Evolutionary conservation across 305 asterid species (phyloP).

Genomic region (Fraxinus angustifolia): DNA sequence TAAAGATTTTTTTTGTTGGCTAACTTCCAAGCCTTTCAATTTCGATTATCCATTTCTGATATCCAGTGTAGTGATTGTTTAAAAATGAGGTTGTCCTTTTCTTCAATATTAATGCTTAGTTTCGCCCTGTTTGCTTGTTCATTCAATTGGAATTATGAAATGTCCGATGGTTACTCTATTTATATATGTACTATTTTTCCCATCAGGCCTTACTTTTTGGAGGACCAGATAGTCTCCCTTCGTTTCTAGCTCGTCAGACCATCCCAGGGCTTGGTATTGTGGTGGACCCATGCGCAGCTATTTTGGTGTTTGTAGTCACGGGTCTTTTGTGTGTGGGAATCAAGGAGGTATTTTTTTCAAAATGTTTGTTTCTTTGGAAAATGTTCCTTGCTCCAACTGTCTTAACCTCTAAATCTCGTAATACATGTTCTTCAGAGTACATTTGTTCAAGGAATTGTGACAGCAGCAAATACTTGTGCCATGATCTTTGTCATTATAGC

Average conservation of each 20-base stretch:
- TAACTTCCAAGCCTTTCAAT: not conserved
- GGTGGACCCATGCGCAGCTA: constrained; percentile 84
- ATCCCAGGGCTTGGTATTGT: constrained; percentile 70
- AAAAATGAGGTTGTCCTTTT: not conserved
- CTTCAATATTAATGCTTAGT: not conserved
- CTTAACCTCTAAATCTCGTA: constrained; percentile 21
- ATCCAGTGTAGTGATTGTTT: not conserved
- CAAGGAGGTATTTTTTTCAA: constrained; percentile 63
- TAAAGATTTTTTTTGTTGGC: not conserved
- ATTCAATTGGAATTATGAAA: not conserved
- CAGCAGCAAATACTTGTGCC: constrained; percentile 74
- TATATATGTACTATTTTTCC: not conserved
- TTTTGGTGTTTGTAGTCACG: constrained; percentile 68
- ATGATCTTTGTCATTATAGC: constrained; percentile 79
- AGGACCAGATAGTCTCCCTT: constrained; percentile 72
- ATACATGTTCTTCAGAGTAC: constrained; percentile 59
- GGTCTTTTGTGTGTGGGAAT: constrained; percentile 81
- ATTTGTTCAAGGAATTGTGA: constrained; percentile 76
- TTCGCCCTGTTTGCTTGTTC: not conserved
- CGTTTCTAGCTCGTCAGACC: constrained; percentile 69
- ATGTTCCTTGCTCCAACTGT: not conserved
- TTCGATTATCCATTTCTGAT: not conserved
- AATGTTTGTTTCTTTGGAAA: not conserved
- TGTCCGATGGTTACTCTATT: constrained; percentile 14
- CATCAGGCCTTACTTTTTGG: constrained; percentile 84